A percentile compares a stretch with the other conserved stretches of the same genome.
phyloP scores from a whole-genome alignment of 305 asterid species.

The Fraxinus platypoda region DNA sequence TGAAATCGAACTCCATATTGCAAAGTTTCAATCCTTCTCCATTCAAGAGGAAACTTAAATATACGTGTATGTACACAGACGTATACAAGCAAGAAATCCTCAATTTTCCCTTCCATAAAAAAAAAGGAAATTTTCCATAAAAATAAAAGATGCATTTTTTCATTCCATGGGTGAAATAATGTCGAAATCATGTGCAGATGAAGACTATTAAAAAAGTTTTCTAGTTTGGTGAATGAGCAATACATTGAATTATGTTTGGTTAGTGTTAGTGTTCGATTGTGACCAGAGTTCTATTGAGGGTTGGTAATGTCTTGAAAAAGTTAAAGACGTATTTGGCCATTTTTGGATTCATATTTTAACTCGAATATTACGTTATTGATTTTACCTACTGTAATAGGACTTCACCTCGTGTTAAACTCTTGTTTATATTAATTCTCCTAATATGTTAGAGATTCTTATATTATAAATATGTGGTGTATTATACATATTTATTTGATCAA shows the following conservation, averaged over 20 bases:
- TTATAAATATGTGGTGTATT: no score
- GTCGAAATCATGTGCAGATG: not conserved
- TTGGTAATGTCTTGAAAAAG: not conserved
- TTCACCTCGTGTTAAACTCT: not conserved
- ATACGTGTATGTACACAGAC: not conserved
- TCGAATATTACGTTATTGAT: not conserved
- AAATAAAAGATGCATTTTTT: not conserved
- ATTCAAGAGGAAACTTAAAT: not conserved
- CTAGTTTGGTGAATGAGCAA: not conserved
- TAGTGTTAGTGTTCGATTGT: not conserved
- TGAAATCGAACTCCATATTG: not conserved
- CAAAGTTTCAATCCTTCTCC: not conserved
- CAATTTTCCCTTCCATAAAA: not conserved
- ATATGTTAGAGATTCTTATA: no score
- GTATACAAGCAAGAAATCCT: not conserved
- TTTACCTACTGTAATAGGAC: no score
- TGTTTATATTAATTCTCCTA: no score
- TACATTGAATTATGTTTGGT: not conserved
- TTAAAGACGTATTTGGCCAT: not conserved
- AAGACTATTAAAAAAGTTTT: not conserved
- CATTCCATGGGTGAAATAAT: not conserved
- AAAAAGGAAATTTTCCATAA: no score
- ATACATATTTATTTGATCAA: no score
- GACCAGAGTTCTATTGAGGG: not conserved
- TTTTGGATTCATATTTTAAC: not conserved